These are phyloP conservation scores for Rhodotorula kratochvilovae DNA, from an alignment of 768 basidiomycete species.

Conservation along the genomic window DNA sequence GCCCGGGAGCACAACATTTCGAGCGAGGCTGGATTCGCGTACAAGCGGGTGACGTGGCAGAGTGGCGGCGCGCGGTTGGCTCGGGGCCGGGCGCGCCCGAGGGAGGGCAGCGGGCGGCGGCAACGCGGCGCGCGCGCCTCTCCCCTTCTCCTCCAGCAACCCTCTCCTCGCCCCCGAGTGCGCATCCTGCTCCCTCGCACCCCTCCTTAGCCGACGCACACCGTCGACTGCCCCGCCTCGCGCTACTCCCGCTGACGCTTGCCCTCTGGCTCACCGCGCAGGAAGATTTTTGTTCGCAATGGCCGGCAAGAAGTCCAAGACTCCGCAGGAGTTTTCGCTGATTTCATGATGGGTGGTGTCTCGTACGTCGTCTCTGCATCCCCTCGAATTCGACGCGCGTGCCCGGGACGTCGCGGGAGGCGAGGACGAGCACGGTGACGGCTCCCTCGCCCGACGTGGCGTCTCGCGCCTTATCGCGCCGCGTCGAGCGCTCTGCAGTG, in stretches of 20 bases:
- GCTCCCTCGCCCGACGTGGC: constrained; percentile 48
- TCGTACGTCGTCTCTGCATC: constrained; percentile 49
- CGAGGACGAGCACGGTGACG: constrained; percentile 50
- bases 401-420: too few species aligned
- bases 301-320: constrained; percentile 33
- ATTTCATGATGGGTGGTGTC: constrained; percentile 96
- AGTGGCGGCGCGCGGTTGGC: too few species aligned
- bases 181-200: not conserved
- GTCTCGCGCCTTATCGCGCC: not conserved
- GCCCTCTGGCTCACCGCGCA: not conserved
- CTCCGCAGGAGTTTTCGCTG: constrained; percentile 55
- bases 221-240: not conserved
- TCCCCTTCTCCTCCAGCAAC: not conserved
- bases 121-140: not conserved
- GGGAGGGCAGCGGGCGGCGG: not conserved
- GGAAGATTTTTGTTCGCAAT: constrained; percentile 16
- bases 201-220: not conserved
- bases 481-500: not conserved
- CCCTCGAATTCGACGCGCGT: too few species aligned
- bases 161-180: not conserved
- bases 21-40: too few species aligned
- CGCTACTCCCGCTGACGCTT: too few species aligned
- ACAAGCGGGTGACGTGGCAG: not conserved
- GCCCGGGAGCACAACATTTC: too few species aligned
- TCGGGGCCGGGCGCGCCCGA: not conserved